Base-by-base conservation (phyloP, 2,329 filamentous ascomycete genomes). In the Leptographium wingfieldii region DNA sequence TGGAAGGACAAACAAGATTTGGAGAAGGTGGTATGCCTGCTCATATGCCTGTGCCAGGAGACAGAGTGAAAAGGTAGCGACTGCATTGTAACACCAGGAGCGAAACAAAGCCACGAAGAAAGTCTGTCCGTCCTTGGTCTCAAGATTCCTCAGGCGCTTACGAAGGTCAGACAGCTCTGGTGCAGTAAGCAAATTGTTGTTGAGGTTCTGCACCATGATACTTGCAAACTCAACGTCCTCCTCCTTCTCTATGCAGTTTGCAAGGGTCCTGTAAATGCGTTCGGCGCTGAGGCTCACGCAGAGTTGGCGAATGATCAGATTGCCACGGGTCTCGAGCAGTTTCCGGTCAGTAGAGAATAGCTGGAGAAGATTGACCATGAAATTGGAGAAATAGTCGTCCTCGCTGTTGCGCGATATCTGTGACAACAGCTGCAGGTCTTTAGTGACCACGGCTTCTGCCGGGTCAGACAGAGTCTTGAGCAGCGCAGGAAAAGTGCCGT, bases 121-220 rank as follows among this genome's bases (percentile, higher is more conserved):
- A 3, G 87, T 88, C 76, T 99, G 94, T 0, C 92, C 94, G 65
- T 99, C 95, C 74, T 85, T 92, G 11, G 87, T 90, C 71, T 99
- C 94, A 1, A 96, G 77, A 67, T 96, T 99, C 40, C 94, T 82
- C 57, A 99, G 76, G 52, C 94, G 80, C 71, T 96, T 96, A 54
- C 94, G 84, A 63, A 99, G 78, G 66, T 97, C 95, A 1, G 90
- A 85, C 35, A 99, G 77, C 72, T 99, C 92, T 0, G 95, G 94
- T 0, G 95, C 94, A 1, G 95, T 99, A 65, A 99, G 96, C 59
- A 99, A 84, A 68, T 99, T 99, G 72, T 99, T 99, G 75, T 99
- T 99, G 58, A 99, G 79, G 68, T 97, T 97, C 71, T 99, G 94
- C 35, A 99, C 91, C 94, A 99, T 99, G 67, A 99, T 97, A 70